phyloP scores from a whole-genome alignment of 1,139 yeast genomes.

The Candida sojae region DNA sequence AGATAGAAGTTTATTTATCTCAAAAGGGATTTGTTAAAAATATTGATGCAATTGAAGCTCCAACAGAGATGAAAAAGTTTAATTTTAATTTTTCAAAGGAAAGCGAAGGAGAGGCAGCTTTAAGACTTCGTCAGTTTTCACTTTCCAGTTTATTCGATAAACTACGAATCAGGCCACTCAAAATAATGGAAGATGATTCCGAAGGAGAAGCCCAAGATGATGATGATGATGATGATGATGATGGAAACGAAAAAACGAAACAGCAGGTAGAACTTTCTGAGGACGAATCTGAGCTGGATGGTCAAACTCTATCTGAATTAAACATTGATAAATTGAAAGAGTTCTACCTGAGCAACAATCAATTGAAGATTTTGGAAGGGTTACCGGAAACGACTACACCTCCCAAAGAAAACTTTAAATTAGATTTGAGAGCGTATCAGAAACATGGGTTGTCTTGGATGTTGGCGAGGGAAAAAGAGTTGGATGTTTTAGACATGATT shows the following conservation, averaged over 20 bases:
- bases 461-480: slow-evolving; percentile 64
- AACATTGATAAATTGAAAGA: slow-evolving; percentile 74
- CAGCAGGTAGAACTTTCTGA: no score
- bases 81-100: slow-evolving; percentile 40
- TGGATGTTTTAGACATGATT: slow-evolving; percentile 36
- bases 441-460: slow-evolving; percentile 83
- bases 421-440: slow-evolving; percentile 70
- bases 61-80: slow-evolving; percentile 10
- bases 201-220: slow-evolving; percentile 9
- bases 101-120: slow-evolving; percentile 53
- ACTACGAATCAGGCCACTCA: slow-evolving; percentile 28
- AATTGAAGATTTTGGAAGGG: slow-evolving; percentile 46
- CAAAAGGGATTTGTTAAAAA: slow-evolving; percentile 46
- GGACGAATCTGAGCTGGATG: slow-evolving; percentile 13
- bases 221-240: slow-evolving; percentile 6
- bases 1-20: slow-evolving; percentile 61
- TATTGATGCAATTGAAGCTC: slow-evolving; percentile 14
- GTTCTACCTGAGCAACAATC: slow-evolving; percentile 69
- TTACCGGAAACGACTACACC: slow-evolving; percentile 68
- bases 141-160: slow-evolving; percentile 57
- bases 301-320: slow-evolving; percentile 38
- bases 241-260: no score
- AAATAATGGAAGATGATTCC: slow-evolving; percentile 15
- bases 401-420: slow-evolving; percentile 50
- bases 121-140: slow-evolving; percentile 59